phyloP scores from a whole-genome alignment of 140 eudicot genomes.

The Anethum foeniculum region DNA sequence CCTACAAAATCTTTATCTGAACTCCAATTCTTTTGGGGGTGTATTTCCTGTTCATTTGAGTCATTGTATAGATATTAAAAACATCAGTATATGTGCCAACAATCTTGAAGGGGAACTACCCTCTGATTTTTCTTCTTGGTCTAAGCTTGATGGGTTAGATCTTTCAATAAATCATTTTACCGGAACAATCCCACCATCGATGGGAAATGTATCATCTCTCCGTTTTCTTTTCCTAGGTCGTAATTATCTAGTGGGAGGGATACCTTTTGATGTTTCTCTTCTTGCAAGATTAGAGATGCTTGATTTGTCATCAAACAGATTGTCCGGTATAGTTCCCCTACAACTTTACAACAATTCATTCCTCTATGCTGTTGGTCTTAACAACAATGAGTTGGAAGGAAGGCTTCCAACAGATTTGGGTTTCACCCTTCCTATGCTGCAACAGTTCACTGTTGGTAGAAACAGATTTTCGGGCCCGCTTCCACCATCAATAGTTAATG shows the following conservation, averaged over 20 bases:
- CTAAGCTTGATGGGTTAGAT: neutral
- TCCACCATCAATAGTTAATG: neutral
- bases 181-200: neutral
- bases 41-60: neutral
- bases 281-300: neutral
- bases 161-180: neutral
- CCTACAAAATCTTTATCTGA: neutral
- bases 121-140: neutral
- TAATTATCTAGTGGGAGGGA: neutral
- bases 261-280: neutral
- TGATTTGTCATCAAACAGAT: neutral
- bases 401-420: neutral
- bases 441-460: neutral
- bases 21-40: neutral
- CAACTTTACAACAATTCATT: neutral
- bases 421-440: neutral
- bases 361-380: neutral
- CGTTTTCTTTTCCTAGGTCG: neutral
- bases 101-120: neutral
- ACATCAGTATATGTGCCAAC: too few relatives aligned
- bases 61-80: neutral
- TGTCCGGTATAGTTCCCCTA: neutral
- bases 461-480: neutral
- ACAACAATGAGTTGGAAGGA: neutral
- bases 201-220: neutral